These are phyloP conservation scores for Macadamia tetraphylla DNA, from an alignment of 164 flowering plant species.

Conservation along the genomic window DNA sequence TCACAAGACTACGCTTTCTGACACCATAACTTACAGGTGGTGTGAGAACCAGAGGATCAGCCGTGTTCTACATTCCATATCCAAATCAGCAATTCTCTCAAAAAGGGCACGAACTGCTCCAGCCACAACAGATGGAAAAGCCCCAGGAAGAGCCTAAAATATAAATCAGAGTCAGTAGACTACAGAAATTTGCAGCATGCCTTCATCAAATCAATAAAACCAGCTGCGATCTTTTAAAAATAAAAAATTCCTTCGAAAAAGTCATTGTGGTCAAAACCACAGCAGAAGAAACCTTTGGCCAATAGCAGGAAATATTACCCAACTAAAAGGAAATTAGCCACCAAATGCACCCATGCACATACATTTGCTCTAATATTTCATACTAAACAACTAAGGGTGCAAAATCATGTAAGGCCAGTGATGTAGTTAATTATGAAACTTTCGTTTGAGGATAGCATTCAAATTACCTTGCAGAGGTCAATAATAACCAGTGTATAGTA, in stretches of 20 bases:
- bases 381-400: too few species aligned
- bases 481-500: slow-evolving; percentile 93
- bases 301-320: too few species aligned
- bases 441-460: neutral
- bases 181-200: neutral
- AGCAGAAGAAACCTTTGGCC: neutral
- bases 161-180: slow-evolving; percentile 5
- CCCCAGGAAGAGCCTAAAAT: slow-evolving; percentile 97
- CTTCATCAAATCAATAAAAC: neutral
- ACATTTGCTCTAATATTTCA: too few species aligned
- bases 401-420: too few species aligned
- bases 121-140: slow-evolving; percentile 95
- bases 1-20: neutral
- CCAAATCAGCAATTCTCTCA: slow-evolving; percentile 85
- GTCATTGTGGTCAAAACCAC: slow-evolving; percentile 1
- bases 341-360: too few species aligned
- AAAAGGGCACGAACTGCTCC: slow-evolving; percentile 97
- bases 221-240: neutral
- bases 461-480: slow-evolving; percentile 93
- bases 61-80: slow-evolving; percentile 93
- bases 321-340: too few species aligned
- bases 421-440: too few species aligned
- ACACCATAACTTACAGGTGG: slow-evolving; percentile 67
- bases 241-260: neutral
- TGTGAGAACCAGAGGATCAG: slow-evolving; percentile 99